Percentiles rank a stretch among this genome's conserved stretches.
Evolutionary conservation across 768 basidiomycete species (phyloP).

Genomic region (Lactarius tabidus): DNA sequence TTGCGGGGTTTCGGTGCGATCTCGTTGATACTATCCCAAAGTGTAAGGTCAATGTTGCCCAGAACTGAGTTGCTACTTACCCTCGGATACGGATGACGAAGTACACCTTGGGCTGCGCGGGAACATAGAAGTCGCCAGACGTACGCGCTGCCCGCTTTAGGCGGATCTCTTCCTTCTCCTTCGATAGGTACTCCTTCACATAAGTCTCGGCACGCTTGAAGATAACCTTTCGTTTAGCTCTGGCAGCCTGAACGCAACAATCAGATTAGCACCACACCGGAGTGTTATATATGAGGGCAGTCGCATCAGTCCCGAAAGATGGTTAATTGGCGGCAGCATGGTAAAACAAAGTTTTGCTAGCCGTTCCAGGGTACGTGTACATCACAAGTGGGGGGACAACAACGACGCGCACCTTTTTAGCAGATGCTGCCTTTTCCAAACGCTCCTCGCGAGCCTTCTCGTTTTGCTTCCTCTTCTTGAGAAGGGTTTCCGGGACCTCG

Average conservation of each 20-base stretch:
- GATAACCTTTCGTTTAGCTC: constrained; percentile 92
- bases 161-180: constrained; percentile 96
- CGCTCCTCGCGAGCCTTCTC: constrained; percentile 96
- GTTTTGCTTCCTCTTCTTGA: constrained; percentile 98
- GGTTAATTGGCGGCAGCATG: constrained; percentile 85
- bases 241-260: constrained; percentile 57
- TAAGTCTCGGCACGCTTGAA: constrained; percentile 99
- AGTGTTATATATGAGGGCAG: constrained; percentile 24
- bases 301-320: constrained; percentile 87
- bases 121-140: constrained; percentile 95
- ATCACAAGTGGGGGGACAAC: constrained; percentile 51
- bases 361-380: constrained; percentile 76
- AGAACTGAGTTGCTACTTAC: constrained; percentile 44
- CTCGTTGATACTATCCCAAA: constrained; percentile 86
- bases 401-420: constrained; percentile 72
- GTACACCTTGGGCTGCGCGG: constrained; percentile 94
- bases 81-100: constrained; percentile 97
- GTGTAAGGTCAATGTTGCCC: constrained; percentile 21
- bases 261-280: constrained; percentile 19
- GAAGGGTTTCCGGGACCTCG: constrained; percentile 98
- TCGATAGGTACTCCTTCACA: constrained; percentile 90
- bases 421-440: constrained; percentile 73
- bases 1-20: constrained; percentile 99
- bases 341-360: constrained; percentile 60
- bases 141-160: constrained; percentile 89